A percentile compares a stretch with the other conserved stretches of the same genome.
These are phyloP conservation scores for Symbiodinium pilosum DNA, from an alignment of 73 alveolate species.

Conservation along the genomic window DNA sequence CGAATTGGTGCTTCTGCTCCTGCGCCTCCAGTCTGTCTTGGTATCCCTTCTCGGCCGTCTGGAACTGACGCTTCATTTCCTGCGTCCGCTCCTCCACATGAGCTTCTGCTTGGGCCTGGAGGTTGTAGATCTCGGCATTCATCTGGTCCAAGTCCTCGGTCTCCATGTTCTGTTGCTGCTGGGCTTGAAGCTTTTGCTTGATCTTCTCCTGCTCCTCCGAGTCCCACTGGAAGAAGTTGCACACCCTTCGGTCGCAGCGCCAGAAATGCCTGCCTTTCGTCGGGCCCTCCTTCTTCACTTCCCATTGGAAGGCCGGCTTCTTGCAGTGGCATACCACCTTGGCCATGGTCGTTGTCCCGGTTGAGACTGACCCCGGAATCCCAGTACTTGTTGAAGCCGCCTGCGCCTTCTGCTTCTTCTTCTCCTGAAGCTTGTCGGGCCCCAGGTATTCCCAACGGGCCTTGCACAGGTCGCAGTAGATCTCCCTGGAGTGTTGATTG, in stretches of 20 bases:
- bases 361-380: neutral
- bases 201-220: neutral
- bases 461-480: slow-evolving; percentile 5
- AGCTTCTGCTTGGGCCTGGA: neutral
- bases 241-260: neutral
- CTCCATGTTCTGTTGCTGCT: neutral
- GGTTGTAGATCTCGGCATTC: neutral
- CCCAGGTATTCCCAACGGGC: neutral
- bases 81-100: neutral
- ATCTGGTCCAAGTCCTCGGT: neutral
- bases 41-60: too few relatives aligned
- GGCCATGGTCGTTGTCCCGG: neutral
- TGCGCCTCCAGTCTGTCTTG: neutral
- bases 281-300: slow-evolving; percentile 3
- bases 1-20: neutral
- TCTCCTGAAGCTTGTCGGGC: neutral
- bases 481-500: slow-evolving; percentile 15
- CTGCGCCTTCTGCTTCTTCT: neutral
- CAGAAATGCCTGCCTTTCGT: slow-evolving; percentile 13
- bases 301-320: neutral
- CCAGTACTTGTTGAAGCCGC: neutral
- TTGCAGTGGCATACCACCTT: neutral
- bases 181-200: neutral
- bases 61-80: neutral
- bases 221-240: slow-evolving; percentile 55